Percentiles rank a stretch among this genome's conserved stretches.
Conservation (phyloP, 2,329 filamentous ascomycete species). For the Pseudogymnoascus verrucosus region DNA sequence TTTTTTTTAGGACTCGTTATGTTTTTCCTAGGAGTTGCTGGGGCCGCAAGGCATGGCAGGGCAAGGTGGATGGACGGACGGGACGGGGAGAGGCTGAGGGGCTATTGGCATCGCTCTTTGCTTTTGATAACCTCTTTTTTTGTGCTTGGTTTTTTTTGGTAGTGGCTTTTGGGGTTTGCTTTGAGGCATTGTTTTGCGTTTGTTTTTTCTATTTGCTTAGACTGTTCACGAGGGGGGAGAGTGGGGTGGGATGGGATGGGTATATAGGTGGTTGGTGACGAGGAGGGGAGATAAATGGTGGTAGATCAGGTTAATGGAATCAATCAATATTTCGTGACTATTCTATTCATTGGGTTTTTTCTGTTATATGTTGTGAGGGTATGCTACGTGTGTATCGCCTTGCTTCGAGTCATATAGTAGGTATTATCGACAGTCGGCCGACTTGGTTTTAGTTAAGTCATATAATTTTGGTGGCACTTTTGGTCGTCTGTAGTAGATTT, state of each 20-base stretch:
- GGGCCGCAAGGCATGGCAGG: not conserved
- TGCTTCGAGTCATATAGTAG: too few species aligned
- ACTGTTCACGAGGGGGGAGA: too few species aligned
- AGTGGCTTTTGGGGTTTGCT: not conserved
- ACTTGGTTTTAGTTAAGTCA: too few species aligned
- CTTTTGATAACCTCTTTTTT: not conserved
- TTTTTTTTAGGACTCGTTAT: not conserved
- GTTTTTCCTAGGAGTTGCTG: not conserved
- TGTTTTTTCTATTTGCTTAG: not conserved
- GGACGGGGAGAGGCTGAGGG: not conserved
- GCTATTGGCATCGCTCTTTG: not conserved
- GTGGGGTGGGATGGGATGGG: not conserved
- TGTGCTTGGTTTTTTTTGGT: not conserved
- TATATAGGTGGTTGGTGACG: not conserved
- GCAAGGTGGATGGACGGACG: not conserved
- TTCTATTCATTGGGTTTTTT: not conserved
- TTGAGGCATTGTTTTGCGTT: not conserved
- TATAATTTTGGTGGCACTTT: too few species aligned
- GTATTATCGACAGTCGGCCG: too few species aligned
- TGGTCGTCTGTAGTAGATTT: too few species aligned
- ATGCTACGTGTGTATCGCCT: too few species aligned
- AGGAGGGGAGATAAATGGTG: not conserved
- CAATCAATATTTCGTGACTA: not conserved
- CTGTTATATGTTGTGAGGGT: not conserved
- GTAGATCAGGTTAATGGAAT: conserved; percentile 1